Evolutionary conservation across 192 early-diverging fungal species (phyloP).

Genomic region (Coemansia erecta): DNA sequence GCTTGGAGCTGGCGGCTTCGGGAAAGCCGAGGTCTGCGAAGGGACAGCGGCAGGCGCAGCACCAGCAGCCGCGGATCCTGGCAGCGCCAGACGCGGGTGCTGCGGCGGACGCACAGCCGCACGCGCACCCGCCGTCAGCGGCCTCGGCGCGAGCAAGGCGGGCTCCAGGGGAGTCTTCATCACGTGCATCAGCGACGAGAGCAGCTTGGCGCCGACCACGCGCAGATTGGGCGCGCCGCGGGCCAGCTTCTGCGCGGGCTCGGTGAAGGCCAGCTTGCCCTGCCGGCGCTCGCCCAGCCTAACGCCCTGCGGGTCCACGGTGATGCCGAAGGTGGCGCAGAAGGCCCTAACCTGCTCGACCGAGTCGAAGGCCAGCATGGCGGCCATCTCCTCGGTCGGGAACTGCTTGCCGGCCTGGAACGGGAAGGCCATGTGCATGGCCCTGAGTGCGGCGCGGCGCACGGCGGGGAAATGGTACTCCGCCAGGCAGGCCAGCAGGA

Average conservation of each 20-base stretch:
- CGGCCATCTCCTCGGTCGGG: slow-evolving; percentile 52
- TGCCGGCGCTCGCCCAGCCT: slow-evolving; percentile 38
- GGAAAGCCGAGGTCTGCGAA: background rate
- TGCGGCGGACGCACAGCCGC: background rate
- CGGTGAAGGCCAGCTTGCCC: slow-evolving; percentile 27
- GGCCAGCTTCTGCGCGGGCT: slow-evolving; percentile 25
- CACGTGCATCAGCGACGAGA: slow-evolving; percentile 29
- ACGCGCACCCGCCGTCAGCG: slow-evolving; percentile 1
- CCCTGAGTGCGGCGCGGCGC: slow-evolving; percentile 68
- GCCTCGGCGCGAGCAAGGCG: slow-evolving; percentile 12
- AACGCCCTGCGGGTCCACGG: slow-evolving; percentile 19
- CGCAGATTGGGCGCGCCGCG: slow-evolving; percentile 25
- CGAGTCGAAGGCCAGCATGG: slow-evolving; percentile 62
- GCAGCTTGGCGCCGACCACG: slow-evolving; percentile 41
- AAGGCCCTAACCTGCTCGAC: slow-evolving; percentile 49
- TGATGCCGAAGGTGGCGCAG: slow-evolving; percentile 30
- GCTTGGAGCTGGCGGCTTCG: too few relatives aligned
- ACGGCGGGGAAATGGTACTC: slow-evolving; percentile 74
- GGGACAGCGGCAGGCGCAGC: background rate
- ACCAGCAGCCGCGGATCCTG: too few relatives aligned
- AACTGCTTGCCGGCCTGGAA: slow-evolving; percentile 49
- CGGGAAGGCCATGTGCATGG: slow-evolving; percentile 67
- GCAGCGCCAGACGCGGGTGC: background rate
- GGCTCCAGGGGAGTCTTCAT: slow-evolving; percentile 27
- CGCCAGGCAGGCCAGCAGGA: slow-evolving; percentile 74